Evolutionary conservation across 192 early-diverging fungal genomes (phyloP), one percentile per base, ranked within the genome.

Genomic region (Mortierella antarctica): DNA sequence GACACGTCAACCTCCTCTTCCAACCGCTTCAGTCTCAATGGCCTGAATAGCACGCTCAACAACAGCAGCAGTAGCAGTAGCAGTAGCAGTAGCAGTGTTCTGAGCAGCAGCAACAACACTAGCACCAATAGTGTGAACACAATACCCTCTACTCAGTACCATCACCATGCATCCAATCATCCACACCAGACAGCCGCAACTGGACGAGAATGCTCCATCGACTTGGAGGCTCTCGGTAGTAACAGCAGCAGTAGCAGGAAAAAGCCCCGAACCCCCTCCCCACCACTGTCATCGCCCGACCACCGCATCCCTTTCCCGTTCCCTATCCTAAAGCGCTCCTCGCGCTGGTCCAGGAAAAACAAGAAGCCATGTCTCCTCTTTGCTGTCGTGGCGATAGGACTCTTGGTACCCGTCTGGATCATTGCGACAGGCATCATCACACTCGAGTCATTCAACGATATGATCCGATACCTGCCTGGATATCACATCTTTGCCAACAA

Each of bases 401-500:
- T 72, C 20, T 11, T 80, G 54, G 18, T 71, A 17, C 76, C 76
- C 5, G 41, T 68, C 51, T 80, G 77, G 77, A 68, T 72, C 58
- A 63, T 80, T n/a, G 21, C 77, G 45, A 72, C 57, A 10, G 77
- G 77, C 6, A 54, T 65, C 11, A 64, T 80, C 60, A 80, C 77
- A 10, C 65, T 80, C 10, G 77, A 80, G 48, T 62, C 56, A 12
- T 80, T 80, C 23, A 80, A 80, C 45, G 77, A 80, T 47, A 45
- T n/a, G 1, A 72, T 80, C 42, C 77, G 77, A 6, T 80, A 80
- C 49, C 40, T 80, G 59, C 77, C 77, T 0, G 77, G 77, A 1
- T 80, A 80, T 18, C 57, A 58, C 17, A 15, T 48, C 48, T 80
- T 80, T 59, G 77, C 77, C 70, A 80, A 80, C 77, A 80, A 80